Evolutionary conservation across 106 monocot species (phyloP), one percentile per base, ranked within the genome.

Genomic region (Phalaenopsis equestris): DNA sequence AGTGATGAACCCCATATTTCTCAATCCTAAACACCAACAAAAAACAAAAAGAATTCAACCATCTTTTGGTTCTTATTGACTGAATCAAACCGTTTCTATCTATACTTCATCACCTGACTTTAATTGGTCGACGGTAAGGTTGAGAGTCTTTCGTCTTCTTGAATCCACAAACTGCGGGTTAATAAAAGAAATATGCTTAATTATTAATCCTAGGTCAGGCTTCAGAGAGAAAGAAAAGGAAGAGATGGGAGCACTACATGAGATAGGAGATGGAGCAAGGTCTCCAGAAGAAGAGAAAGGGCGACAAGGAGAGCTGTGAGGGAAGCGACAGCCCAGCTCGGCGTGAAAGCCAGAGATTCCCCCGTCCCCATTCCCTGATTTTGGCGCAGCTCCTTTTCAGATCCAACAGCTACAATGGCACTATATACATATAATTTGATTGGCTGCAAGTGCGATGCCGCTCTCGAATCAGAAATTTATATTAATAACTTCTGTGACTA

Each of bases 301-400:
- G 72, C 2, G 75, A 87, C 78, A 72, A 87, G 30, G 38, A 80
- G 68, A 24, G 55, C 16, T 49, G 81, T 75, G 74, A 87, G 65
- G 41, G 57, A 78, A 48, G 82, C 84, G 4, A 84, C 79, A 17
- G 87, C 87, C 84, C 87, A 84, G 6, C 78, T 84, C 42, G 87
- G 87, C 6, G 87, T 84, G 19, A 73, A 75, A 15, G 39, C 77
- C 11, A 82, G 56, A n/a, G 72, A 73, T 41, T 72, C 80, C 37
- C 41, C 73, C 18, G 41, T 23, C 37, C 21, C 73, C 80, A 70
- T 74, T 77, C 1, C 77, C 64, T 23, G 64, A n/a, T 52, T 52
- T 11, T 11, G 52, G 52, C 52, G 8, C 52, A 52, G 8, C 8
- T 52, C 52, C 11, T 52, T 52, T 11, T 15, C n/a, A n/a, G n/a